phyloP scores from a whole-genome alignment of 768 basidiomycete species.

The Sutorius australiensis region DNA sequence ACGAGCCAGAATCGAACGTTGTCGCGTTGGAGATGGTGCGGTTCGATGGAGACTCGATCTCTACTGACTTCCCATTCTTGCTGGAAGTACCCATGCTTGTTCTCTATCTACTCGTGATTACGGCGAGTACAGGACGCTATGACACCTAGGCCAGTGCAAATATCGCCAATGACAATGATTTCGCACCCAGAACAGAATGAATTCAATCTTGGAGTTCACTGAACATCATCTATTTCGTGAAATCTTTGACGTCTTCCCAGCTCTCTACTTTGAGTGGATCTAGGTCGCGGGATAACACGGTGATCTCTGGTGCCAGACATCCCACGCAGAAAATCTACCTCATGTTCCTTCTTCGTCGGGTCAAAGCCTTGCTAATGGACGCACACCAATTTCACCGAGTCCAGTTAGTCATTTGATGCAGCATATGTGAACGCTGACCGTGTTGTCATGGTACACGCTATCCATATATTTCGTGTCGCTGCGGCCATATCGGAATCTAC shows the following conservation, averaged over 20 bases:
- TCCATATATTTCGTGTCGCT: neutral
- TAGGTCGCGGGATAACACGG: neutral
- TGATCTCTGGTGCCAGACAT: conserved; percentile 1
- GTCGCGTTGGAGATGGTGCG: conserved; percentile 12
- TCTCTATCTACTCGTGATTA: neutral
- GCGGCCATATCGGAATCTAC: neutral
- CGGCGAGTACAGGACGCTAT: conserved; percentile 14
- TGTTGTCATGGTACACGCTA: neutral
- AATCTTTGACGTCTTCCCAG: neutral
- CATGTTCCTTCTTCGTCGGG: neutral
- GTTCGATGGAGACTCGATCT: conserved; percentile 5
- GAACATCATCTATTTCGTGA: neutral
- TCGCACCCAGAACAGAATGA: neutral
- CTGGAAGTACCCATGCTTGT: conserved; percentile 8
- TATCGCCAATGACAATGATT: neutral
- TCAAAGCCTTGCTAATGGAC: neutral
- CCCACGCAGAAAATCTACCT: conserved; percentile 5
- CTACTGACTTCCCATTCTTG: neutral
- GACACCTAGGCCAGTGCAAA: neutral
- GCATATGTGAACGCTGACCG: neutral
- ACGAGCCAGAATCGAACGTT: conserved; percentile 1
- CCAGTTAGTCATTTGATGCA: neutral
- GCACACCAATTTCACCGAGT: neutral
- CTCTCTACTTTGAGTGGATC: neutral
- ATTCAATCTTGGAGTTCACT: neutral